These are phyloP conservation scores for Aspergillus pseudoglaucus DNA, from an alignment of 2,329 filamentous ascomycete genomes.

Conservation along the genomic window DNA sequence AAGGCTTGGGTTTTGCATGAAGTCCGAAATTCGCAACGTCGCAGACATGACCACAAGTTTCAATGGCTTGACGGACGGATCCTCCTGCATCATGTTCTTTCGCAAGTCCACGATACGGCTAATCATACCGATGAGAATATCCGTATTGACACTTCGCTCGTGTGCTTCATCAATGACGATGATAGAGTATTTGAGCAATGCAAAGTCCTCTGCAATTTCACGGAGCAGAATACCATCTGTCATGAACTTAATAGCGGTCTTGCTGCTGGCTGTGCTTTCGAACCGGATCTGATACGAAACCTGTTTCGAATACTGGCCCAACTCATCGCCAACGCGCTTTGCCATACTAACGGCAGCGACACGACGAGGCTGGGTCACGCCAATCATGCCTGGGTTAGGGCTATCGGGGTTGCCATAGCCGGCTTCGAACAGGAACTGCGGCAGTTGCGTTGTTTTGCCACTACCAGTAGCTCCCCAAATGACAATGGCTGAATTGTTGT, in stretches of 20 bases:
- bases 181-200: conserved; percentile 81
- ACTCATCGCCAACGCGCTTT: conserved; percentile 77
- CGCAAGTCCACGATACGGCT: conserved; percentile 85
- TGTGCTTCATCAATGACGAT: conserved; percentile 96
- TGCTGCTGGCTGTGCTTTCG: conserved; percentile 70
- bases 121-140: conserved; percentile 95
- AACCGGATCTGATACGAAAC: conserved; percentile 96
- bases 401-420: conserved; percentile 76
- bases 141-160: conserved; percentile 94
- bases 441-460: conserved; percentile 95
- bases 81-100: conserved; percentile 65
- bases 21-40: conserved; percentile 82
- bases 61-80: conserved; percentile 65
- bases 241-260: conserved; percentile 97
- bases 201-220: conserved; percentile 84
- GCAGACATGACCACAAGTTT: conserved; percentile 99
- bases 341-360: conserved; percentile 97
- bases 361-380: conserved; percentile 86
- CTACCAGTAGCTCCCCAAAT: conserved; percentile 94
- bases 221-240: conserved; percentile 92
- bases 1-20: conserved; percentile 73
- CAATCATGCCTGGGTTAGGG: conserved; percentile 84
- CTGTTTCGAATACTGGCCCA: conserved; percentile 67
- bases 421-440: conserved; percentile 91
- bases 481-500: conserved; percentile 83